phyloP scores from a whole-genome alignment of 768 basidiomycete genomes.

The Pleurotus platypus region DNA sequence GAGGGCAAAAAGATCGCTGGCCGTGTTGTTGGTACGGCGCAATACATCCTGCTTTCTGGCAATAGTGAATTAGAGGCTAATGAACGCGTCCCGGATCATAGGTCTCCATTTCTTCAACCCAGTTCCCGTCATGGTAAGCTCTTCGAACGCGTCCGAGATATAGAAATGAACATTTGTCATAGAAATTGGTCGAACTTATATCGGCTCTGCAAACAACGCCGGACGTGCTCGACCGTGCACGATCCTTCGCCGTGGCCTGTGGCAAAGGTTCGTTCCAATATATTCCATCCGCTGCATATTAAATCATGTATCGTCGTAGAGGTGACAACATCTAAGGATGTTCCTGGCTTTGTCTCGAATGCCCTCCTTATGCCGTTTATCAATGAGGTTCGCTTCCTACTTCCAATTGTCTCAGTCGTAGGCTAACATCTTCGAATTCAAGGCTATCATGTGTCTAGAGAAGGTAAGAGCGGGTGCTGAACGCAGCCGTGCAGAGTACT shows the following conservation, averaged over 20 bases:
- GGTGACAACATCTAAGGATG: slow-evolving; percentile 87
- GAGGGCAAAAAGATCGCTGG: slow-evolving; percentile 61
- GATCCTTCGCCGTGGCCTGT: slow-evolving; percentile 81
- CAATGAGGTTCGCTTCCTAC: slow-evolving; percentile 62
- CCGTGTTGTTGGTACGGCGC: slow-evolving; percentile 72
- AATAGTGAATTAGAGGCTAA: not conserved
- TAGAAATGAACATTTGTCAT: not conserved
- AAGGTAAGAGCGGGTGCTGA: slow-evolving; percentile 43
- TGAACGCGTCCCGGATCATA: slow-evolving; percentile 19
- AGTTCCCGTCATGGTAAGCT: slow-evolving; percentile 87
- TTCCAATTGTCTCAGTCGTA: not conserved
- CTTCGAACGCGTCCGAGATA: not conserved
- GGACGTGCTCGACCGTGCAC: slow-evolving; percentile 71
- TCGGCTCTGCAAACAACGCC: slow-evolving; percentile 87
- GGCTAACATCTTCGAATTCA: not conserved
- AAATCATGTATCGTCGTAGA: slow-evolving; percentile 40
- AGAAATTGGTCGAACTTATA: slow-evolving; percentile 96
- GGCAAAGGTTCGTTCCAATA: slow-evolving; percentile 65
- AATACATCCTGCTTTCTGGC: not conserved
- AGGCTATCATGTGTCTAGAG: slow-evolving; percentile 93
- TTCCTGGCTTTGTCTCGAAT: slow-evolving; percentile 94
- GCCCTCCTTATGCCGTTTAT: slow-evolving; percentile 96
- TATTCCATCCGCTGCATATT: not conserved
- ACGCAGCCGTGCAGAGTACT: too few relatives aligned
- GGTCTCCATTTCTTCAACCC: slow-evolving; percentile 96